Conservation (phyloP, 169 alveolate species). For the Eimeria tenella region DNA sequence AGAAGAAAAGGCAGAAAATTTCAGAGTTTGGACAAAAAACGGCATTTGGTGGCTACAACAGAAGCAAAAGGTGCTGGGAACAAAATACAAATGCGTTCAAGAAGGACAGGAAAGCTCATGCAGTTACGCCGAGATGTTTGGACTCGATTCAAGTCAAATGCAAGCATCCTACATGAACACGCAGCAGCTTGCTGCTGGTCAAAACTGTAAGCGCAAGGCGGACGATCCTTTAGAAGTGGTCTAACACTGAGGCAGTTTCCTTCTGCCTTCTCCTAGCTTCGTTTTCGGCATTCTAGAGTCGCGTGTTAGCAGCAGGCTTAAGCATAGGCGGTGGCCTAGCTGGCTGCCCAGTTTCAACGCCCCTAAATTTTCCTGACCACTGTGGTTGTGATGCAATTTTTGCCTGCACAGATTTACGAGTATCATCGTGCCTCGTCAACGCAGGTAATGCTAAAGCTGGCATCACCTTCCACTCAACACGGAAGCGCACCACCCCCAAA, state of each 20-base stretch:
- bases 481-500: too few species aligned
- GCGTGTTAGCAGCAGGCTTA: neutral
- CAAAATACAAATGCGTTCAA: neutral
- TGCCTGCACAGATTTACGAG: neutral
- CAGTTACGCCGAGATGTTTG: conserved; percentile 54
- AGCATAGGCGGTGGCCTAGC: neutral
- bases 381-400: conserved; percentile 8
- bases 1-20: conserved; percentile 13
- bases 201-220: conserved; percentile 8
- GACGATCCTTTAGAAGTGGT: too few species aligned
- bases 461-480: neutral
- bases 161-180: conserved; percentile 18
- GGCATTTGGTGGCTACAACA: conserved; percentile 69
- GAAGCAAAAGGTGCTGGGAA: conserved; percentile 11
- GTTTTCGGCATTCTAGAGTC: neutral
- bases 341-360: neutral
- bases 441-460: conserved; percentile 29
- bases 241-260: too few species aligned
- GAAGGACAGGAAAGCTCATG: neutral
- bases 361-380: neutral
- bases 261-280: neutral
- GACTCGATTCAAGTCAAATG: neutral
- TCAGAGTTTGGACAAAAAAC: conserved; percentile 34
- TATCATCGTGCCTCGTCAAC: conserved; percentile 51
- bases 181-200: conserved; percentile 31